These are phyloP conservation scores for Epithele typhae DNA, from an alignment of 768 basidiomycete genomes.

Conservation along the genomic window DNA sequence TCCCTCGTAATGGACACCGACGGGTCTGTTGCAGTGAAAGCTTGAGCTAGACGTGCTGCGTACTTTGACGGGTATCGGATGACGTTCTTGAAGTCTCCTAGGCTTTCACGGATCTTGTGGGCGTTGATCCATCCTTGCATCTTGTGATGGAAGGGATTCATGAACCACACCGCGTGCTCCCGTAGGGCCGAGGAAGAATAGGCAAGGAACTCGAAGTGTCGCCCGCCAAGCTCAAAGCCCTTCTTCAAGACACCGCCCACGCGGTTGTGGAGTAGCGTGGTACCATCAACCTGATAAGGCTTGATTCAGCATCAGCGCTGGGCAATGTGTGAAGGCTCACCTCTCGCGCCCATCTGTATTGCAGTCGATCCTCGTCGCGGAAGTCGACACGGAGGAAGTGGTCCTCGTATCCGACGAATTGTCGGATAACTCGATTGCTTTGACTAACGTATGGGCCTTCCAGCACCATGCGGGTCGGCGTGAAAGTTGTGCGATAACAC, in stretches of 20 bases:
- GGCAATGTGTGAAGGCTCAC: slow-evolving; percentile 25
- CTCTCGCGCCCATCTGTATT: slow-evolving; percentile 66
- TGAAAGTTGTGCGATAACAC: slow-evolving; percentile 64
- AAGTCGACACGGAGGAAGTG: slow-evolving; percentile 82
- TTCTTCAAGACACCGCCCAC: slow-evolving; percentile 30
- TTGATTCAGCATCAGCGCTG: not conserved
- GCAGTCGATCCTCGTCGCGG: slow-evolving; percentile 76
- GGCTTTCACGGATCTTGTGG: slow-evolving; percentile 49
- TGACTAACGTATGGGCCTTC: slow-evolving; percentile 76
- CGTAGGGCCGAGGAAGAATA: slow-evolving; percentile 78
- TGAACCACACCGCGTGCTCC: slow-evolving; percentile 81
- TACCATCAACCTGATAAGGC: slow-evolving; percentile 21
- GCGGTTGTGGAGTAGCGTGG: slow-evolving; percentile 21
- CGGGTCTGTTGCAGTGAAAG: slow-evolving; percentile 78
- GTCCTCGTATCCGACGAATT: slow-evolving; percentile 54
- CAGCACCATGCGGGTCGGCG: slow-evolving; percentile 40
- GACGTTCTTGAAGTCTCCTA: slow-evolving; percentile 63
- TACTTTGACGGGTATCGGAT: slow-evolving; percentile 61
- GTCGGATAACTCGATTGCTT: slow-evolving; percentile 77
- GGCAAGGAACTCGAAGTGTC: slow-evolving; percentile 73
- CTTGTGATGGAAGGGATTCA: slow-evolving; percentile 54
- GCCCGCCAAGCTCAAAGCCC: slow-evolving; percentile 70
- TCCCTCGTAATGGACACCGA: slow-evolving; percentile 51
- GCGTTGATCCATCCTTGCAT: slow-evolving; percentile 46
- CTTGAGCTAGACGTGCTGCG: slow-evolving; percentile 79